Base-by-base conservation (phyloP, 2,329 filamentous ascomycete species). In the Mollisiaceae sp. region DNA sequence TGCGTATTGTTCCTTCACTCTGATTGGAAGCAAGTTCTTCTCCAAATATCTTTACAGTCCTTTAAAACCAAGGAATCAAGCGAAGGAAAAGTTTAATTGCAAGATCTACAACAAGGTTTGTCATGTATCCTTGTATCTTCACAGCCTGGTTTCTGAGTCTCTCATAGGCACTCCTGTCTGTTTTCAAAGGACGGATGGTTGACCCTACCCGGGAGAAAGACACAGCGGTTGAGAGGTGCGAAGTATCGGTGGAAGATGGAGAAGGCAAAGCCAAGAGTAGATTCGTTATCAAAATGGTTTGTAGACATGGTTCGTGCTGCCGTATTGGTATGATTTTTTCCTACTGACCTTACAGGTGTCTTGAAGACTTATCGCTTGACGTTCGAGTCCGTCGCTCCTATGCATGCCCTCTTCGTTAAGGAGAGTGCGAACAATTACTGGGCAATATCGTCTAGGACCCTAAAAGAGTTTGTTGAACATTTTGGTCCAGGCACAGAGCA, bases 401-500 rank as follows among this genome's bases (percentile, higher is more conserved):
- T 91, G 70, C 90, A 93, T 75, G 91, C 91, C 64, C 87, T 91
- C 58, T 94, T 94, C 76, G 87, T 90, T 75, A 85, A 81, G 60
- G 83, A 84, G 36, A 84, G 87, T 63, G 89, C 90, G 0, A 82
- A 81, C 0, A 91, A 93, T 67, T 83, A 84, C 65, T 94, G 91
- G 91, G 85, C 83, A 12, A 92, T 94, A 64, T 87, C 89, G 18
- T 89, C 91, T 2, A 83, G 87, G 65, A 89, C 89, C 0, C 78
- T 94, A 60, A 86, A 89, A 67, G 90, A 93, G 72, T 85, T 93
- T 67, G 89, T 92, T 78, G 91, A 94, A 66, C 91, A 93, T 74
- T 94, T 94, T 73, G 90, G 91, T 0, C 89, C 90, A 1, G 91
- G 90, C 5, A 92, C 92, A 38, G 91, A 94, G 76, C 89, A 93